Percentiles rank a stretch among this genome's conserved stretches.
Conservation (phyloP, 2,329 filamentous ascomycete species). For the Curvularia eragrostidis region DNA sequence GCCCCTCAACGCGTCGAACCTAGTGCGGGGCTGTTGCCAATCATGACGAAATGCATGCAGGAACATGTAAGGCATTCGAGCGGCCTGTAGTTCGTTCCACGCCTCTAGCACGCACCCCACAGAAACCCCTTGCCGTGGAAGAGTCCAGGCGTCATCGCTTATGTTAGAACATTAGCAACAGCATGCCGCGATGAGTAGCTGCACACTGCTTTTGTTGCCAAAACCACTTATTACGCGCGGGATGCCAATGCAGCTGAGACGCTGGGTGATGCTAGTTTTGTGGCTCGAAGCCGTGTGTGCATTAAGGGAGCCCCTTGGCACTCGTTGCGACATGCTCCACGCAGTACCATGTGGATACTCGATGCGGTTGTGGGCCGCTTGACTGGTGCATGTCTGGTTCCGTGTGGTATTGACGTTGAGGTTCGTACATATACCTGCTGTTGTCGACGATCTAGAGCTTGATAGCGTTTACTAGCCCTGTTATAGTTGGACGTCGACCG, state of each 20-base stretch:
- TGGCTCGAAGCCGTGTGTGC: conserved; percentile 24
- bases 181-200: background rate
- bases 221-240: conserved; percentile 16
- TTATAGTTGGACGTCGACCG: conserved; percentile 15
- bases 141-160: conserved; percentile 33
- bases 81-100: conserved; percentile 8
- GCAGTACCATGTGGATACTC: conserved; percentile 26
- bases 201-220: conserved; percentile 8
- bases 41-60: conserved; percentile 35
- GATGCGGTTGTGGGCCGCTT: conserved; percentile 22
- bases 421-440: conserved; percentile 23
- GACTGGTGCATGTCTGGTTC: conserved; percentile 28
- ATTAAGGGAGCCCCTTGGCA: conserved; percentile 15
- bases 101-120: conserved; percentile 7
- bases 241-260: conserved; percentile 29
- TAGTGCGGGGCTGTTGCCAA: conserved; percentile 34
- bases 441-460: conserved; percentile 36
- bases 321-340: conserved; percentile 20
- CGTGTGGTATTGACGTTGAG: conserved; percentile 36
- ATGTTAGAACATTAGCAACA: conserved; percentile 25
- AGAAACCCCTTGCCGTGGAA: conserved; percentile 3
- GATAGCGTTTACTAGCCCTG: conserved; percentile 15
- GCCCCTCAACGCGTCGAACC: conserved; percentile 35
- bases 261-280: conserved; percentile 22
- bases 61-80: conserved; percentile 19